These are phyloP conservation scores for Ligustrum vulgare DNA, from an alignment of 257 asterid genomes.

Conservation along the genomic window DNA sequence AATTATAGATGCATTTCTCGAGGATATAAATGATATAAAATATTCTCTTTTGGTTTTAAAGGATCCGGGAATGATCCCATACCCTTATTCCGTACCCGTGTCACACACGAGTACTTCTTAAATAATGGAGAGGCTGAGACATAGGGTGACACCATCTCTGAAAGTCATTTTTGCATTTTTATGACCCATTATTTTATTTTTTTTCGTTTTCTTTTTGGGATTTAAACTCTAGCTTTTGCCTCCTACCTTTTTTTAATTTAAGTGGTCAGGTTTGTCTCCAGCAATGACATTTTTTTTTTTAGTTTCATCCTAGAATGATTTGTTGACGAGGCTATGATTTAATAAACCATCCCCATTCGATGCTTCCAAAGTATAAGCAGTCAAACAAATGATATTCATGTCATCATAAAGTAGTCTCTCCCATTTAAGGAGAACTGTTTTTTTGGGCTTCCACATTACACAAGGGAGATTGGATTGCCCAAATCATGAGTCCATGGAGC, in stretches of 20 bases:
- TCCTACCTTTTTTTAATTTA: neutral
- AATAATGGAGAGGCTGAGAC: too few species aligned
- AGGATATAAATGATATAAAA: too few species aligned
- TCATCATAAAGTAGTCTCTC: neutral
- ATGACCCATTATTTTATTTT: neutral
- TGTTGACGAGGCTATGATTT: neutral
- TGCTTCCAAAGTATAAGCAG: neutral
- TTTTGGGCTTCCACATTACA: too few species aligned
- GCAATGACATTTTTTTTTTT: neutral
- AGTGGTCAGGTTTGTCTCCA: neutral
- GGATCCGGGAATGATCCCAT: too few species aligned
- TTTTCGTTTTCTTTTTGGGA: neutral
- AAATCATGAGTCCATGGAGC: neutral
- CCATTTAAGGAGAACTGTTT: neutral
- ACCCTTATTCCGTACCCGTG: too few species aligned
- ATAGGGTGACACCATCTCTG: neutral
- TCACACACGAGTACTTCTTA: too few species aligned
- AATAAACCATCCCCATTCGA: neutral
- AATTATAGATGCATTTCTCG: too few species aligned
- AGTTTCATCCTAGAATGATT: neutral
- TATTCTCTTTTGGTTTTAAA: too few species aligned
- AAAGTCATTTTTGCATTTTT: conserved; percentile 3
- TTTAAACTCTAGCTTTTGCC: neutral
- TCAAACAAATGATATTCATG: neutral
- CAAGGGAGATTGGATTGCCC: too few species aligned